Evolutionary conservation across 495 filamentous ascomycete species (phyloP).

Genomic region (Pyronema domesticum): DNA sequence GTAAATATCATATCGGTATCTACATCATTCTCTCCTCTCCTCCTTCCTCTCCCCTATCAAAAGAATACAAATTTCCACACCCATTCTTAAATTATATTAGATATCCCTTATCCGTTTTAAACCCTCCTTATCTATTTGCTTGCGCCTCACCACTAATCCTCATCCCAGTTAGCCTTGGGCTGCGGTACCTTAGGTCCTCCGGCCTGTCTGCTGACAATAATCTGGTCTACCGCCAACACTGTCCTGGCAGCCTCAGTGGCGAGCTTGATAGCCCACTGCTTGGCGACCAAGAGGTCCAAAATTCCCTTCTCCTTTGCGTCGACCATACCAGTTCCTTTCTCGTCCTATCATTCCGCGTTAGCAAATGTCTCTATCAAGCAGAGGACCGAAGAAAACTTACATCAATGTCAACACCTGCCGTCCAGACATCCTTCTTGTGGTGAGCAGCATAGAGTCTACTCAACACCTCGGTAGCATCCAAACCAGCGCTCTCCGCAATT

Average conservation of each 20-base stretch:
- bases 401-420: conserved; percentile 83
- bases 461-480: conserved; percentile 90
- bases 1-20: no score
- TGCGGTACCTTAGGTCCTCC: conserved; percentile 93
- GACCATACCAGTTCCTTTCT: conserved; percentile 59
- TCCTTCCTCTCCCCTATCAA: no score
- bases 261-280: conserved; percentile 90
- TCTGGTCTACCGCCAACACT: conserved; percentile 93
- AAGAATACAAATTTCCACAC: no score
- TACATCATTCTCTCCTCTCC: no score
- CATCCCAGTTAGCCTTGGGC: conserved; percentile 95
- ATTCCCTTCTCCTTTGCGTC: conserved; percentile 84
- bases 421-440: conserved; percentile 72
- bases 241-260: conserved; percentile 90
- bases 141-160: conserved; percentile 42
- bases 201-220: conserved; percentile 94
- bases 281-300: conserved; percentile 73
- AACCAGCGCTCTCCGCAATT: conserved; percentile 79
- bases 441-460: conserved; percentile 84
- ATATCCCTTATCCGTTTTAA: no score
- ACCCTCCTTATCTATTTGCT: no score
- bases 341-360: conserved; percentile 33
- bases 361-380: not conserved
- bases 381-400: conserved; percentile 24
- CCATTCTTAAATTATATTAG: no score